Conservation (phyloP, 345 rosid genomes). For the Clausena lansium region DNA sequence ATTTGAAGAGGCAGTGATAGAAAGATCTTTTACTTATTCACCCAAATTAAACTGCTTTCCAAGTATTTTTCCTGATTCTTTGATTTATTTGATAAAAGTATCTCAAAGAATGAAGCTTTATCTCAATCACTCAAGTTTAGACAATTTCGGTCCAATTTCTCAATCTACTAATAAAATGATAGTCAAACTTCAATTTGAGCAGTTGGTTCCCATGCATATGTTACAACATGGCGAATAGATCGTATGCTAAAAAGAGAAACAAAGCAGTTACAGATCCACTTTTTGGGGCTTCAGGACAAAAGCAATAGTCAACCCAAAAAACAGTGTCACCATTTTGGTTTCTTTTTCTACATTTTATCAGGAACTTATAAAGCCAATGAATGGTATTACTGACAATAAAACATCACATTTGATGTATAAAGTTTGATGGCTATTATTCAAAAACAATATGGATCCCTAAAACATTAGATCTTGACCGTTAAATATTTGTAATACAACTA, state of each 20-base stretch:
- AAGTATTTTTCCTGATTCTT: not conserved
- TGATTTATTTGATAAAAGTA: not conserved
- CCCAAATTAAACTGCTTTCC: conserved; percentile 4
- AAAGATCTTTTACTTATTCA: not conserved
- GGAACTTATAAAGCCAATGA: not conserved
- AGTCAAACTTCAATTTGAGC: not conserved
- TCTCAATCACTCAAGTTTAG: not conserved
- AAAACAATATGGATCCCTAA: not conserved
- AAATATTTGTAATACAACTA: not conserved
- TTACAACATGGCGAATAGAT: not conserved
- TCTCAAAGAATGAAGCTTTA: not conserved
- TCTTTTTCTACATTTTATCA: not conserved
- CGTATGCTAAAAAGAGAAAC: not conserved
- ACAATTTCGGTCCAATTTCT: not conserved
- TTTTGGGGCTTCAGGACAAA: not conserved
- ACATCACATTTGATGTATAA: not conserved
- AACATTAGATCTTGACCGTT: not conserved
- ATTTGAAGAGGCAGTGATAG: not conserved
- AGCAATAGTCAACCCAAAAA: not conserved
- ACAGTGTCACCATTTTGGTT: not conserved
- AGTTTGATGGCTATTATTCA: not conserved
- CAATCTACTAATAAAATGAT: not conserved
- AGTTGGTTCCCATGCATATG: not conserved
- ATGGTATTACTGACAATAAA: not conserved
- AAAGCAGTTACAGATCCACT: not conserved